These are phyloP conservation scores for Salvia rosmarinus DNA, from an alignment of 257 asterid genomes.

Conservation along the genomic window DNA sequence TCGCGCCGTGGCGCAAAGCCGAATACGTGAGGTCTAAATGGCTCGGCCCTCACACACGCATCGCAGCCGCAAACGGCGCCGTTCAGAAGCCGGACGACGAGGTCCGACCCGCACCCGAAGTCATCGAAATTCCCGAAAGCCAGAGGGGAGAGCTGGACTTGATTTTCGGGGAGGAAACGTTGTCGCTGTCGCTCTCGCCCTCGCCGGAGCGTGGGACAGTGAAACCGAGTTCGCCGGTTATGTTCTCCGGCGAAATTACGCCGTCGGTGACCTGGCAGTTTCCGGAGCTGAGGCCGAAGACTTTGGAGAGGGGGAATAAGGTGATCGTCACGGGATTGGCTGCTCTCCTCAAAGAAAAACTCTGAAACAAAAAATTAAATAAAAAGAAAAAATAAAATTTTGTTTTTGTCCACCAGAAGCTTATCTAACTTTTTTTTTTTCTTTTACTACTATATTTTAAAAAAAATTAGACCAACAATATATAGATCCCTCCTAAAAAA, in stretches of 20 bases:
- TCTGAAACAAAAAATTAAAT: conserved; percentile 31
- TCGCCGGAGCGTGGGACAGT: conserved; percentile 31
- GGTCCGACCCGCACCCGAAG: conserved; percentile 18
- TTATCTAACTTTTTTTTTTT: conserved; percentile 32
- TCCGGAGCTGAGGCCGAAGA: conserved; percentile 64
- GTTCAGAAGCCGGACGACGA: conserved; percentile 8
- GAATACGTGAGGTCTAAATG: conserved; percentile 81
- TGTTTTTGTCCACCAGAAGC: conserved; percentile 26
- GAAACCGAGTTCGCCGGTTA: conserved; percentile 39
- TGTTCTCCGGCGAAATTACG: conserved; percentile 19
- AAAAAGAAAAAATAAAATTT: conserved; percentile 28
- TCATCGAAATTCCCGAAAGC: conserved; percentile 37
- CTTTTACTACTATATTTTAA: background rate
- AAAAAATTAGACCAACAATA: conserved; percentile 1
- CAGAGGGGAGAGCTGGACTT: conserved; percentile 58
- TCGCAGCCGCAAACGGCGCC: conserved; percentile 33
- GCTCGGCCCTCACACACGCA: conserved; percentile 68
- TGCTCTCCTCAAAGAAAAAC: conserved; percentile 70
- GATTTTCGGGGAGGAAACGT: conserved; percentile 55
- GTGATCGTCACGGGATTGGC: conserved; percentile 76
- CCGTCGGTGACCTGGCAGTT: conserved; percentile 56
- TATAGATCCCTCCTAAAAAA: conserved; percentile 18
- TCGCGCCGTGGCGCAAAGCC: conserved; percentile 93
- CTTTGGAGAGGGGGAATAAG: conserved; percentile 67
- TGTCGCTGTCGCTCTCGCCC: conserved; percentile 9